Conservation (phyloP, 208 protist genomes). For the Acanthamoeba triangularis region DNA sequence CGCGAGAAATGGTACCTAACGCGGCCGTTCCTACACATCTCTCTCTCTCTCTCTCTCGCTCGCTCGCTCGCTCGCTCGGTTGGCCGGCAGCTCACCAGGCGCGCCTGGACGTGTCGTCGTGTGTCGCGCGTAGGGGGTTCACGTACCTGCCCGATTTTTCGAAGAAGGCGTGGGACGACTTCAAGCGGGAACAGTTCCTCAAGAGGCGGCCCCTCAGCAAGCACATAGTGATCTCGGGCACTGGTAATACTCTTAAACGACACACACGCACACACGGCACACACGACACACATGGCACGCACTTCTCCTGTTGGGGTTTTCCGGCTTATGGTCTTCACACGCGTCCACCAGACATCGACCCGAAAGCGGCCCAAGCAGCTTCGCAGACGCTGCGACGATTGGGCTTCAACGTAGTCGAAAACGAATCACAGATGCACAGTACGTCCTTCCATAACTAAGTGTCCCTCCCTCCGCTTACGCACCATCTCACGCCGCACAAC, state of each 20-base stretch:
- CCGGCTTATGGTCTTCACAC: too few relatives aligned
- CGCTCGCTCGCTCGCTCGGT: not conserved
- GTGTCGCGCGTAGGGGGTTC: conserved; percentile 30
- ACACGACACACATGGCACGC: not conserved
- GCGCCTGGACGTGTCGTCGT: not conserved
- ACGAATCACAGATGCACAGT: conserved; percentile 28
- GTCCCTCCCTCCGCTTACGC: too few relatives aligned
- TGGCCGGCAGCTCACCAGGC: not conserved
- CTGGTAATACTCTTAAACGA: not conserved
- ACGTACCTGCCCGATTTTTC: conserved; percentile 51
- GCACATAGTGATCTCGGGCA: not conserved
- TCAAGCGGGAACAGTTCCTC: conserved; percentile 50
- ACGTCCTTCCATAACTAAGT: too few relatives aligned
- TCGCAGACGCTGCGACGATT: conserved; percentile 23
- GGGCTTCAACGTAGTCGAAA: conserved; percentile 16
- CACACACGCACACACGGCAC: not conserved
- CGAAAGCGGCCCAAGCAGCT: not conserved
- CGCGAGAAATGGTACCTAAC: conserved; percentile 41
- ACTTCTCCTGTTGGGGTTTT: too few relatives aligned
- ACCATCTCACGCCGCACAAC: not conserved
- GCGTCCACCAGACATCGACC: not conserved
- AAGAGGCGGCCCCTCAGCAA: not conserved
- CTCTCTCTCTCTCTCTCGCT: not conserved
- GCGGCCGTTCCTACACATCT: not conserved
- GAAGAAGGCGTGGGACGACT: conserved; percentile 22